Conservation (phyloP, 352 stramenopile species). For the Phytophthora citricola region DNA sequence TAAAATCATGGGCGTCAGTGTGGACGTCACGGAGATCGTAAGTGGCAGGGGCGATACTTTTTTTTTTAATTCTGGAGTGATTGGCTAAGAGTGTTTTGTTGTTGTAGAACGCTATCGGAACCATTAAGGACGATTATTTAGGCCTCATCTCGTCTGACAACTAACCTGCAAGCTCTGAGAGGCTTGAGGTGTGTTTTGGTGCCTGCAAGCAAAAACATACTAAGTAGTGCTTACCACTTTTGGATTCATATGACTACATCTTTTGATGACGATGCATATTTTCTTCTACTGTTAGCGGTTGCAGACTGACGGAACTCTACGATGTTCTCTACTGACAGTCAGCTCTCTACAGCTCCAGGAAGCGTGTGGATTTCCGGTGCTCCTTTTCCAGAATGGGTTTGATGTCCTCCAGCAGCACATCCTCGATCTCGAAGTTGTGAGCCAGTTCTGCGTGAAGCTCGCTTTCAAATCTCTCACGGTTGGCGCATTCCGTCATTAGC, state of each 20-base stretch:
- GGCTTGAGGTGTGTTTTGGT: neutral
- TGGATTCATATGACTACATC: constrained; percentile 29
- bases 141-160: constrained; percentile 94
- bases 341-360: constrained; percentile 54
- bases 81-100: constrained; percentile 19
- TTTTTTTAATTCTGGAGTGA: neutral
- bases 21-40: constrained; percentile 96
- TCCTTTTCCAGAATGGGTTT: constrained; percentile 57
- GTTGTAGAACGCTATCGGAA: constrained; percentile 94
- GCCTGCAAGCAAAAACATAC: constrained; percentile 15
- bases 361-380: constrained; percentile 73
- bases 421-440: constrained; percentile 65
- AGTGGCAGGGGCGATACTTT: constrained; percentile 10
- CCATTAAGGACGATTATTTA: constrained; percentile 99
- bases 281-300: neutral
- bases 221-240: constrained; percentile 18
- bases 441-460: constrained; percentile 57
- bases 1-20: constrained; percentile 97
- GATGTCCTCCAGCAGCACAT: constrained; percentile 57
- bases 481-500: constrained; percentile 45
- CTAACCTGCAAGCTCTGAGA: constrained; percentile 28
- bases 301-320: constrained; percentile 17
- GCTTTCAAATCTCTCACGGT: constrained; percentile 50
- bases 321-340: constrained; percentile 6
- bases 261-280: constrained; percentile 29